These are phyloP conservation scores for Alternaria dauci DNA, from an alignment of 2,329 filamentous ascomycete species.

Conservation along the genomic window DNA sequence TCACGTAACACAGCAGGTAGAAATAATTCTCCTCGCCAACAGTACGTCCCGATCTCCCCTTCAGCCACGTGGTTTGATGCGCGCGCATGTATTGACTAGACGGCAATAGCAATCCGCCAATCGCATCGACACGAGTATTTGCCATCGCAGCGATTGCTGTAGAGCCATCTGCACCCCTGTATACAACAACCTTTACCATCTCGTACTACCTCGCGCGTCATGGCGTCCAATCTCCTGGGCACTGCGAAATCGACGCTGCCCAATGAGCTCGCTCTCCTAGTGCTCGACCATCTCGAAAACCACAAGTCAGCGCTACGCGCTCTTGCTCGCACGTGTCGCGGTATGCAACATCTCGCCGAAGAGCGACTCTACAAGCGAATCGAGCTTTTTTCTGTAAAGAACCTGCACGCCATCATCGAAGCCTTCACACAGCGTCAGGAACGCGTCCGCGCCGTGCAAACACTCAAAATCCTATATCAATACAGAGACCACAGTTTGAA, in stretches of 20 bases:
- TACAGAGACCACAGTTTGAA: slow-evolving; percentile 29
- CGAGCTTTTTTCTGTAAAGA: slow-evolving; percentile 35
- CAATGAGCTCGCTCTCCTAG: slow-evolving; percentile 40
- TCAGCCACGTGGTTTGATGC: neutral
- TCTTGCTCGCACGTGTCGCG: slow-evolving; percentile 42
- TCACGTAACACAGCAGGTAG: neutral
- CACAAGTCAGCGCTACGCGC: slow-evolving; percentile 34
- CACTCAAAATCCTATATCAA: slow-evolving; percentile 44
- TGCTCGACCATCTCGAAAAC: slow-evolving; percentile 38
- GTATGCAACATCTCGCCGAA: slow-evolving; percentile 43
- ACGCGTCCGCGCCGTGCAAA: slow-evolving; percentile 42
- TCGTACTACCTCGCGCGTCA: slow-evolving; percentile 1
- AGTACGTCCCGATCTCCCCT: neutral
- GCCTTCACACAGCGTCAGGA: slow-evolving; percentile 35
- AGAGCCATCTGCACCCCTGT: neutral
- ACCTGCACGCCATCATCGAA: slow-evolving; percentile 36
- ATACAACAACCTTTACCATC: neutral
- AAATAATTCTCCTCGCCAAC: neutral
- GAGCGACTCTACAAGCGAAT: slow-evolving; percentile 45
- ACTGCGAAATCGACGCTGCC: slow-evolving; percentile 30
- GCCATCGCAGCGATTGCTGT: too few relatives aligned
- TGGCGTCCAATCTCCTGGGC: slow-evolving; percentile 27
- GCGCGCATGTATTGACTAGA: neutral
- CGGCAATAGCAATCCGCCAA: neutral
- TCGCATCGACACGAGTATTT: neutral